Percentiles rank a stretch among this genome's conserved stretches.
These are phyloP conservation scores for Cercospora sesami DNA, from an alignment of 2,329 filamentous ascomycete species.

Conservation along the genomic window DNA sequence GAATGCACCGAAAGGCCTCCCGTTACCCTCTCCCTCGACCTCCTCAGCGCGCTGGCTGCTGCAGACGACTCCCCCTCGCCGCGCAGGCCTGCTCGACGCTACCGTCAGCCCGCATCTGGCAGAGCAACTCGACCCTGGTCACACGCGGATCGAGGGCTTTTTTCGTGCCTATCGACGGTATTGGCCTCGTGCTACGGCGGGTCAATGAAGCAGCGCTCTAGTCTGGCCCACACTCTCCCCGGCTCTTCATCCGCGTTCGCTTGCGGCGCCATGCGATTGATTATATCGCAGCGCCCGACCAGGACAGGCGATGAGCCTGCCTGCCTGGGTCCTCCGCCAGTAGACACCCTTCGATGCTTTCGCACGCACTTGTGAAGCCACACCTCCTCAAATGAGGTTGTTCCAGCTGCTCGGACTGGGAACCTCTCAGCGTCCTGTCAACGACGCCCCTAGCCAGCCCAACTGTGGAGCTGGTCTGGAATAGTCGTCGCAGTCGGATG, in stretches of 20 bases:
- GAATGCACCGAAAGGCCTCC: constrained; percentile 6
- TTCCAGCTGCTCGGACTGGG: constrained; percentile 18
- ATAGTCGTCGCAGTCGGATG: constrained; percentile 20
- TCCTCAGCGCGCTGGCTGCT: not conserved
- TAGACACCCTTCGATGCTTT: constrained; percentile 12
- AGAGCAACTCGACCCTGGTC: constrained; percentile 16
- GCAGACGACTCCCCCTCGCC: constrained; percentile 7
- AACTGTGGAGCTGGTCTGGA: constrained; percentile 25
- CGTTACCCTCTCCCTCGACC: not conserved
- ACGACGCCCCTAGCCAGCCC: constrained; percentile 17
- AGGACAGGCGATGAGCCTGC: constrained; percentile 12
- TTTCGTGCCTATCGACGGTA: constrained; percentile 18
- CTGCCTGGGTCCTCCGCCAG: constrained; percentile 7
- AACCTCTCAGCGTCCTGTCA: constrained; percentile 12
- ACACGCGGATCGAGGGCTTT: constrained; percentile 18
- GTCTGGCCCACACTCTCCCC: constrained; percentile 14
- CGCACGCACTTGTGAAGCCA: constrained; percentile 18
- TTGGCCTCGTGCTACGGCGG: constrained; percentile 16
- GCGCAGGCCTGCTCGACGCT: constrained; percentile 5
- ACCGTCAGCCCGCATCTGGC: constrained; percentile 10
- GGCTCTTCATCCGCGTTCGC: constrained; percentile 18
- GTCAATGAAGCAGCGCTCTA: constrained; percentile 7
- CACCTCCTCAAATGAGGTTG: constrained; percentile 17
- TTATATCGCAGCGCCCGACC: constrained; percentile 6
- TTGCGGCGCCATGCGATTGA: constrained; percentile 18